phyloP scores from a whole-genome alignment of 169 alveolate genomes.

The Plasmodium falciparum region DNA sequence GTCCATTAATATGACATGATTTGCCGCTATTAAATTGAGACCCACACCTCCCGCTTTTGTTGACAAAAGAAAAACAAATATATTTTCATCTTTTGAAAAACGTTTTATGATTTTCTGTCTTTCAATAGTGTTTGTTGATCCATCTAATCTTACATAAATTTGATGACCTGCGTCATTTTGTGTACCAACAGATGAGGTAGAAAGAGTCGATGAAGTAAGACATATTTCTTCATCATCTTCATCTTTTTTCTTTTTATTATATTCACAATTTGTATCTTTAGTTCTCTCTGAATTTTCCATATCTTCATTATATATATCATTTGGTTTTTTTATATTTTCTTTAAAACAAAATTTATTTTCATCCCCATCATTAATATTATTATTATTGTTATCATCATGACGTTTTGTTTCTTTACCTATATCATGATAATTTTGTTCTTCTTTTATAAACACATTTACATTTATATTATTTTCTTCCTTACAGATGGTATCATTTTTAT shows the following conservation, averaged over 20 bases:
- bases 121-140: constrained; percentile 95
- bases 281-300: not conserved
- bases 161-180: constrained; percentile 2
- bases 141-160: constrained; percentile 93
- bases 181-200: constrained; percentile 15
- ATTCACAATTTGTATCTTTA: constrained; percentile 5
- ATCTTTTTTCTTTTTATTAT: constrained; percentile 19
- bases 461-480: not conserved
- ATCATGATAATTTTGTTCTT: not conserved
- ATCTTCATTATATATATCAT: not conserved
- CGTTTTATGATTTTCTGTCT: constrained; percentile 90
- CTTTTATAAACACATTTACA: not conserved
- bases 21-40: constrained; percentile 97
- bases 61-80: constrained; percentile 94
- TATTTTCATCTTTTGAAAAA: constrained; percentile 88
- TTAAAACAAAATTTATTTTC: not conserved
- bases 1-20: constrained; percentile 97
- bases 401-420: not conserved
- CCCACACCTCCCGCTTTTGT: constrained; percentile 99
- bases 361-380: not conserved
- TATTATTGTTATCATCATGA: not conserved
- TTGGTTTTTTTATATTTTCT: not conserved
- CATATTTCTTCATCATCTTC: not conserved
- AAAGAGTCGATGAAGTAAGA: constrained; percentile 16
- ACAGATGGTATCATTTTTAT: not conserved